Percentiles rank a stretch among this genome's conserved stretches.
These are phyloP conservation scores for Lichina pygmaea DNA, from an alignment of 495 filamentous ascomycete species.

Conservation along the genomic window DNA sequence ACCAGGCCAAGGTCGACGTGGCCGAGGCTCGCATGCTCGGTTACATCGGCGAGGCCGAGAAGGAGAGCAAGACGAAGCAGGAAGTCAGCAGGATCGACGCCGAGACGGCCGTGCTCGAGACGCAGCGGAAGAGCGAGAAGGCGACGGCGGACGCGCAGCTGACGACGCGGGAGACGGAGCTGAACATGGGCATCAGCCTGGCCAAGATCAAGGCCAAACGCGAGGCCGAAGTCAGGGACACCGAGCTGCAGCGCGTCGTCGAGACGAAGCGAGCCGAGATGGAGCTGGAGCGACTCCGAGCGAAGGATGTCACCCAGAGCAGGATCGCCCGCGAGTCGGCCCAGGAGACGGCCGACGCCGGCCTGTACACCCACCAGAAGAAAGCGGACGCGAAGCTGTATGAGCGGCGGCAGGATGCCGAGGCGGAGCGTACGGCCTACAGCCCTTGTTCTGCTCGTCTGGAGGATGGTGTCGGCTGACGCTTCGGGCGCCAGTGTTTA, in stretches of 20 bases:
- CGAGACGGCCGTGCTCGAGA: conserved; percentile 56
- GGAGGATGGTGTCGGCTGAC: background rate
- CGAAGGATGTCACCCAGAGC: conserved; percentile 49
- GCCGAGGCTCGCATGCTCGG: conserved; percentile 54
- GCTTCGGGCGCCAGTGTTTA: background rate
- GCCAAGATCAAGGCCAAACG: conserved; percentile 43
- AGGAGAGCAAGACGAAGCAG: conserved; percentile 48
- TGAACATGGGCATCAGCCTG: conserved; percentile 42
- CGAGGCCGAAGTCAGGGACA: conserved; percentile 41
- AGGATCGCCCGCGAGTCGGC: conserved; percentile 44
- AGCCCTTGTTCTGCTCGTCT: background rate
- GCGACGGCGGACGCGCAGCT: conserved; percentile 47
- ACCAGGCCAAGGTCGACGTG: conserved; percentile 55
- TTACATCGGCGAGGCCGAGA: conserved; percentile 54
- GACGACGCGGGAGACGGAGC: conserved; percentile 36
- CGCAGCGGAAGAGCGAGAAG: conserved; percentile 55
- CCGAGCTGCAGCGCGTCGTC: conserved; percentile 49
- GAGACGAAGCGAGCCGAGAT: conserved; percentile 47
- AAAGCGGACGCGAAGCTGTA: conserved; percentile 8
- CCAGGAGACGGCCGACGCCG: conserved; percentile 30
- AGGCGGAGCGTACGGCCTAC: conserved; percentile 28
- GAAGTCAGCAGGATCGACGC: conserved; percentile 64
- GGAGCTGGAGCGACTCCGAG: conserved; percentile 51
- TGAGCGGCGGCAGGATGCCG: conserved; percentile 23
- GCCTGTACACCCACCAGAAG: conserved; percentile 5